Evolutionary conservation across 2,329 filamentous ascomycete genomes (phyloP).

Genomic region (Nannizziopsis arthrosporioides): DNA sequence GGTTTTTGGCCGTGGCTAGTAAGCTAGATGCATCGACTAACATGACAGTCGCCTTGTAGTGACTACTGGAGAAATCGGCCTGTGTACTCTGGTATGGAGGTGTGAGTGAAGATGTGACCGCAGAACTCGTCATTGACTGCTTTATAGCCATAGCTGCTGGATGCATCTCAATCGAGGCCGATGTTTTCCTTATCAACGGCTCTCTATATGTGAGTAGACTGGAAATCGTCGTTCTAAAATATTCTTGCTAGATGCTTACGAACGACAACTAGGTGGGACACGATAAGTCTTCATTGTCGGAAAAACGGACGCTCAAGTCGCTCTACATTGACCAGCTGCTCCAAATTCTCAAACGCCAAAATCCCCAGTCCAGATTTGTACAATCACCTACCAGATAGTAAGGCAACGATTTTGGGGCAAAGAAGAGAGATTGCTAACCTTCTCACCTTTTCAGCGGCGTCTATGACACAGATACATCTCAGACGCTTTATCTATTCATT

Average conservation of each 20-base stretch:
- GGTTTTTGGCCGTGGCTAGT: slow-evolving; percentile 48
- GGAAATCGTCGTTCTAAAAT: slow-evolving; percentile 14
- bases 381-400: slow-evolving; percentile 41
- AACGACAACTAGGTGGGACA: slow-evolving; percentile 41
- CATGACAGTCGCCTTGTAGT: slow-evolving; percentile 33
- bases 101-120: neutral
- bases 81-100: slow-evolving; percentile 32
- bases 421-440: neutral
- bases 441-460: slow-evolving; percentile 38
- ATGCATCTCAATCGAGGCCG: slow-evolving; percentile 47
- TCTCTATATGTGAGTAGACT: slow-evolving; percentile 38
- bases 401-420: slow-evolving; percentile 8
- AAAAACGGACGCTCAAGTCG: slow-evolving; percentile 43
- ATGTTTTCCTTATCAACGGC: slow-evolving; percentile 48
- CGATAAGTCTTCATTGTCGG: slow-evolving; percentile 41
- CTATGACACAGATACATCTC: slow-evolving; percentile 44
- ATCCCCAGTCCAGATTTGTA: slow-evolving; percentile 43
- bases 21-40: slow-evolving; percentile 14
- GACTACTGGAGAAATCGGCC: slow-evolving; percentile 44
- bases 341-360: slow-evolving; percentile 44
- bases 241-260: too few relatives aligned
- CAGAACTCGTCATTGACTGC: slow-evolving; percentile 15
- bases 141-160: slow-evolving; percentile 43
- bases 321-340: slow-evolving; percentile 52
- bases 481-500: slow-evolving; percentile 54